Base-by-base conservation (phyloP, 495 filamentous ascomycete species). In the Aspergillus nidulans region DNA sequence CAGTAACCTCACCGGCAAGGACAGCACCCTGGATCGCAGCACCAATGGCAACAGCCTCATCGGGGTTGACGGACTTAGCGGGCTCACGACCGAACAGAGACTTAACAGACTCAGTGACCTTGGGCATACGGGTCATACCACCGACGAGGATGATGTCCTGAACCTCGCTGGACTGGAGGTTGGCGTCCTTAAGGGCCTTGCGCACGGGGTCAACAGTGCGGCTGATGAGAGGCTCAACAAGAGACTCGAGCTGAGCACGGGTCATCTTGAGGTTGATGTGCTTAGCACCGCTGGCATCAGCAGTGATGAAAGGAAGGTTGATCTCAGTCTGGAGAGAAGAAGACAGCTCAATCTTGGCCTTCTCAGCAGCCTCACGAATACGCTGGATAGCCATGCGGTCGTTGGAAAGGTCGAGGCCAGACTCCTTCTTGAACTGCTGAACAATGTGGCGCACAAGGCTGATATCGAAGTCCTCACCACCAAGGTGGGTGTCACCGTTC, bases 91-190 rank as follows among this genome's bases (percentile, higher is more conserved):
- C 92, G 75, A 98, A 98, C 71, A 97, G 91, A 76, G 78, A 85
- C 85, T 95, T 96, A 67, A 97, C 94, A 32, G 91, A 95, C 78
- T 97, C 92, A 58, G 85, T 85, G 64, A 98, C 94, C 86, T 97
- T 98, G 65, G 94, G 94, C 94, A 98, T 98, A 79, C 94, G 95
- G 61, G 95, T 97, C 94, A 97, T 97, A 77, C 94, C 94, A 84
- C 94, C 94, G 52, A 98, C 94, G 23, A 98, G 86, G 71, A 98
- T 97, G 64, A 98, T 90, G 68, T 98, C 94, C 77, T 98, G 91
- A 73, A 98, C 95, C 52, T 98, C 95, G 75, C 89, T 91, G 58
- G 94, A 85, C 76, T 91, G 83, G 42, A 98, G 85, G 70, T 86
- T 87, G 70, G 94, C 95, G 73, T 98, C 94, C 84, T 97, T 97